Percentiles rank a stretch among this genome's conserved stretches.
These are phyloP conservation scores for Lepiota brunneoincarnata DNA, from an alignment of 768 basidiomycete genomes.

Conservation along the genomic window DNA sequence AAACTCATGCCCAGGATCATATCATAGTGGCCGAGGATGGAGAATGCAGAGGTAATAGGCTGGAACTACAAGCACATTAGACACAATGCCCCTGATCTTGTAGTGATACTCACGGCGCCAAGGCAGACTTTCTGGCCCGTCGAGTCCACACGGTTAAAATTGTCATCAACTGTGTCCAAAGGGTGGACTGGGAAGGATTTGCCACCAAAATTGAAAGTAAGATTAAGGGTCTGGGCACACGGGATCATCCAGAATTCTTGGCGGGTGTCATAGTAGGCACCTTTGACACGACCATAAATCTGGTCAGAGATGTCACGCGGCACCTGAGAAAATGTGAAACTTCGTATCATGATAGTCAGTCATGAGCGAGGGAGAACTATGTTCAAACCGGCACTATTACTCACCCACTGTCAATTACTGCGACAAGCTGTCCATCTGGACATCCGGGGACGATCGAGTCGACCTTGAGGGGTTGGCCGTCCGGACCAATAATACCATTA, in stretches of 20 bases:
- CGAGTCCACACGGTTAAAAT: slow-evolving; percentile 46
- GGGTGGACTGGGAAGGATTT: slow-evolving; percentile 70
- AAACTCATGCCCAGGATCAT: slow-evolving; percentile 84
- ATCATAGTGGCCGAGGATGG: slow-evolving; percentile 74
- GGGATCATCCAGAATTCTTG: slow-evolving; percentile 70
- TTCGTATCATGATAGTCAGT: neutral
- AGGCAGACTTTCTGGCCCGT: slow-evolving; percentile 37
- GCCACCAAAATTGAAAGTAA: slow-evolving; percentile 74
- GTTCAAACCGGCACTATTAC: slow-evolving; percentile 4
- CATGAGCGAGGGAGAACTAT: neutral
- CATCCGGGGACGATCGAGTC: slow-evolving; percentile 70
- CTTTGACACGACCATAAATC: slow-evolving; percentile 77
- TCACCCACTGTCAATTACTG: slow-evolving; percentile 72
- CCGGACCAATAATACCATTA: slow-evolving; percentile 72
- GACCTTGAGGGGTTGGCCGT: slow-evolving; percentile 58
- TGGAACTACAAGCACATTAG: slow-evolving; percentile 56
- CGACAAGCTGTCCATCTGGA: slow-evolving; percentile 61
- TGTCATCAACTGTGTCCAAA: slow-evolving; percentile 62
- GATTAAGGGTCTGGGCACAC: slow-evolving; percentile 68
- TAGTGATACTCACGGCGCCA: slow-evolving; percentile 52
- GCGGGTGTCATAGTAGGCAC: slow-evolving; percentile 58
- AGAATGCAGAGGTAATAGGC: slow-evolving; percentile 79
- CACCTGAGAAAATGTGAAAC: slow-evolving; percentile 54
- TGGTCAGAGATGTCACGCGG: slow-evolving; percentile 71
- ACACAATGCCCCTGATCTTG: neutral